Conservation (phyloP, 441 rosid species). For the Raphanus hybrid region DNA sequence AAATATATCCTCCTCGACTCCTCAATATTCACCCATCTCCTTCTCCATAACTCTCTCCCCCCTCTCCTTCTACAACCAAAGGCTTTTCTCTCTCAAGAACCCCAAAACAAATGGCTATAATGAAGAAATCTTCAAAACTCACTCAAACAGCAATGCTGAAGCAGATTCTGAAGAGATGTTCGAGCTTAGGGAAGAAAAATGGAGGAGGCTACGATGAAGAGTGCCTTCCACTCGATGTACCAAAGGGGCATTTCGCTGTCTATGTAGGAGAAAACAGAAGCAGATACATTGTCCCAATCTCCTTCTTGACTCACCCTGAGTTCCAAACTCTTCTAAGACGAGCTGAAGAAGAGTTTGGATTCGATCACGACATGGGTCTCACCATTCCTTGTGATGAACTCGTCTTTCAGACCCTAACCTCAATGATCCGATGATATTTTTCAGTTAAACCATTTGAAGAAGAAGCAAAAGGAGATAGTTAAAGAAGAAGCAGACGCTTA, state of each 20-base stretch:
- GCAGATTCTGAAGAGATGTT: constrained; percentile 88
- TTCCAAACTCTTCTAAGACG: constrained; percentile 73
- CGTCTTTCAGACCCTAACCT: constrained; percentile 81
- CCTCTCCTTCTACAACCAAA: constrained; percentile 33
- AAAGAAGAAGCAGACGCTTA: constrained; percentile 41
- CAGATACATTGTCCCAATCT: constrained; percentile 90
- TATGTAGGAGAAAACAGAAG: constrained; percentile 89
- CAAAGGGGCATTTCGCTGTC: constrained; percentile 93
- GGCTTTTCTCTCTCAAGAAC: constrained; percentile 15
- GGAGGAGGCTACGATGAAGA: constrained; percentile 57
- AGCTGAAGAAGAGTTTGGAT: constrained; percentile 98
- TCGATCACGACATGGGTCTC: constrained; percentile 93
- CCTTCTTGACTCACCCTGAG: constrained; percentile 77
- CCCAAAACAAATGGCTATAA: constrained; percentile 61
- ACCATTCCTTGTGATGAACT: constrained; percentile 97
- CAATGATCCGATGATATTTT: constrained; percentile 61
- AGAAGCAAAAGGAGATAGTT: constrained; percentile 54
- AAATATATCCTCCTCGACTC: constrained; percentile 18
- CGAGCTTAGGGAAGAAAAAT: constrained; percentile 85
- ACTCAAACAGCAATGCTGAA: constrained; percentile 75
- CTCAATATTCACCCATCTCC: constrained; percentile 37
- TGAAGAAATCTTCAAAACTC: constrained; percentile 62
- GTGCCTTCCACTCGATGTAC: constrained; percentile 85
- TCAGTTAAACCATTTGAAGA: constrained; percentile 30
- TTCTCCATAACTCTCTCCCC: constrained; percentile 38